Percentiles rank a stretch among this genome's conserved stretches.
phyloP scores from a whole-genome alignment of 2,329 filamentous ascomycete genomes.

The Pseudogymnoascus sp. region DNA sequence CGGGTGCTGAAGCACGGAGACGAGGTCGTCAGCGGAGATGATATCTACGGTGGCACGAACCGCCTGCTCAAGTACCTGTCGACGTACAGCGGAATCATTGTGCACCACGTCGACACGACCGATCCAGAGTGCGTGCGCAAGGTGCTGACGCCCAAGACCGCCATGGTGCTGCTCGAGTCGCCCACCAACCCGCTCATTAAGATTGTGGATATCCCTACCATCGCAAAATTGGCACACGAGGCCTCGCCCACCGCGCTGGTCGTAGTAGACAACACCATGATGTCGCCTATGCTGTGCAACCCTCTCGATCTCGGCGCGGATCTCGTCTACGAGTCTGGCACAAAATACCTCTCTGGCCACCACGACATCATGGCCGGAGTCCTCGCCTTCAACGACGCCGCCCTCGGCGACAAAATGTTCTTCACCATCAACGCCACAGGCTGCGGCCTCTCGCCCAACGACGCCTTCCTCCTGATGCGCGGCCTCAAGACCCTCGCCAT shows the following conservation, averaged over 20 bases:
- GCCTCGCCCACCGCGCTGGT: conserved; percentile 74
- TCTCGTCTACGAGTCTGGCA: conserved; percentile 94
- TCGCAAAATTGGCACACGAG: conserved; percentile 69
- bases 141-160: conserved; percentile 70
- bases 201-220: conserved; percentile 82
- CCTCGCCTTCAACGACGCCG: conserved; percentile 77
- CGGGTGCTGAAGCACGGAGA: conserved; percentile 85
- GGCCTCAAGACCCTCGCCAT: conserved; percentile 95
- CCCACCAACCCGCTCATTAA: conserved; percentile 98
- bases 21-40: conserved; percentile 94
- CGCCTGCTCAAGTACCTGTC: conserved; percentile 87
- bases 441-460: conserved; percentile 88
- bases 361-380: conserved; percentile 99
- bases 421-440: conserved; percentile 97
- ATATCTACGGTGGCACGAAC: conserved; percentile 93
- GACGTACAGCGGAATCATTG: conserved; percentile 81
- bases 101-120: conserved; percentile 96
- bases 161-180: conserved; percentile 93
- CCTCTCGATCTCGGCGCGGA: conserved; percentile 91
- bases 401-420: conserved; percentile 81
- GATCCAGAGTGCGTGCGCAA: conserved; percentile 60
- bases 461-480: conserved; percentile 90
- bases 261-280: conserved; percentile 97
- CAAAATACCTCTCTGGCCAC: conserved; percentile 95
- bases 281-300: conserved; percentile 89